A percentile compares a stretch with the other conserved stretches of the same genome.
Conservation (phyloP, 2,329 filamentous ascomycete genomes). For the Pseudogymnoascus sp. region DNA sequence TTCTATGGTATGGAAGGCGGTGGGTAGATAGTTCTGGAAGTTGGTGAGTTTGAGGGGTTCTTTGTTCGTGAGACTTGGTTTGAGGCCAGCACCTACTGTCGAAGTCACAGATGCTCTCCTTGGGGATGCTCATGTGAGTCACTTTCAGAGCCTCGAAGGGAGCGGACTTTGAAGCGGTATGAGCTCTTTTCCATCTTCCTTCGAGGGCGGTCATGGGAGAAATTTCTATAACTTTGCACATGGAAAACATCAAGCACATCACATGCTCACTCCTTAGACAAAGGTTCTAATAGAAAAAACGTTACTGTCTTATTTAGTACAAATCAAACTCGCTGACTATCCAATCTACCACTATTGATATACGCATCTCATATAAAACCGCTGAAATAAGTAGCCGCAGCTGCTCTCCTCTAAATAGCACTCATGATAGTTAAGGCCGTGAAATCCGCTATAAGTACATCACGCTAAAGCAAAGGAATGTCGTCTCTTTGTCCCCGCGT, state of each 20-base stretch:
- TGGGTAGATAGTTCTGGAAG: not conserved
- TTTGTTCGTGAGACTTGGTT: slow-evolving; percentile 2
- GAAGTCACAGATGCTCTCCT: not conserved
- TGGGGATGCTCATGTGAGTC: not conserved
- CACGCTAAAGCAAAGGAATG: not conserved
- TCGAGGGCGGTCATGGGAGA: not conserved
- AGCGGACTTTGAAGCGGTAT: not conserved
- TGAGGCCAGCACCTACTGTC: not conserved
- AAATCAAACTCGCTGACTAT: not conserved
- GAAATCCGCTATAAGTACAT: not conserved
- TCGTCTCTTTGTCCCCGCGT: not conserved
- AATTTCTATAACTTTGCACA: not conserved
- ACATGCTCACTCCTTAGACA: not conserved
- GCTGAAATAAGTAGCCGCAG: not conserved
- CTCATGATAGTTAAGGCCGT: not conserved
- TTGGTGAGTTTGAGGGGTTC: not conserved
- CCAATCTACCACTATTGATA: not conserved
- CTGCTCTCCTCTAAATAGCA: not conserved
- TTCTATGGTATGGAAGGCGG: not conserved
- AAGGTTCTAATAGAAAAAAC: not conserved
- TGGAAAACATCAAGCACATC: not conserved
- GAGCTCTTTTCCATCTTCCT: not conserved
- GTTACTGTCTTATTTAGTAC: not conserved
- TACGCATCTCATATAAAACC: not conserved
- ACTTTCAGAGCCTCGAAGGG: not conserved